A percentile compares a stretch with the other conserved stretches of the same genome.
Conservation (phyloP, 305 asterid genomes). For the Fraxinus baroniana region DNA sequence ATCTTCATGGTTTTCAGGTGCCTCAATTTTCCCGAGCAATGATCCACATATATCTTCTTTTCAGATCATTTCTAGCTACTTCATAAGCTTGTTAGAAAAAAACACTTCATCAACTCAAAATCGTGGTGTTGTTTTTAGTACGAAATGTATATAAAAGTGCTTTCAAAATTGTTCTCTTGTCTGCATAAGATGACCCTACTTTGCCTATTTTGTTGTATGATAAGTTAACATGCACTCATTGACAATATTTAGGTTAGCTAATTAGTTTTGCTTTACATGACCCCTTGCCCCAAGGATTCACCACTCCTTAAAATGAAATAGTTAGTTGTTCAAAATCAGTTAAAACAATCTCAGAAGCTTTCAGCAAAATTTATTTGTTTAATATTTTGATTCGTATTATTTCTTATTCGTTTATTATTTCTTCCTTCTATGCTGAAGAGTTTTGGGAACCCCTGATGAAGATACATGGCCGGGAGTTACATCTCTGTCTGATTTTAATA, state of each 20-base stretch:
- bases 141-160: neutral
- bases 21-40: constrained; percentile 22
- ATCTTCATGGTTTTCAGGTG: constrained; percentile 89
- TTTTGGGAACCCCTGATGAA: constrained; percentile 92
- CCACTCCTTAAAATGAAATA: neutral
- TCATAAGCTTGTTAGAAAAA: neutral
- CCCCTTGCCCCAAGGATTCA: neutral
- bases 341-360: neutral
- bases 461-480: constrained; percentile 95
- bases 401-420: neutral
- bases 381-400: neutral
- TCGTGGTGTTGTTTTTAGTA: neutral
- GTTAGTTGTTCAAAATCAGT: neutral
- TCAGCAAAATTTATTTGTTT: neutral
- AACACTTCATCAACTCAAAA: neutral
- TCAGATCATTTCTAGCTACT: neutral
- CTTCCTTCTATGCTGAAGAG: constrained; percentile 43
- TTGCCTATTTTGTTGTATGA: neutral
- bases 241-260: neutral
- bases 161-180: neutral
- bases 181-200: neutral
- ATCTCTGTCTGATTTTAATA: constrained; percentile 80
- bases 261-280: neutral
- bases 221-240: neutral
- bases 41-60: neutral